Evolutionary conservation across 2,329 filamentous ascomycete genomes (phyloP).

Genomic region (Scedosporium dehoogii): DNA sequence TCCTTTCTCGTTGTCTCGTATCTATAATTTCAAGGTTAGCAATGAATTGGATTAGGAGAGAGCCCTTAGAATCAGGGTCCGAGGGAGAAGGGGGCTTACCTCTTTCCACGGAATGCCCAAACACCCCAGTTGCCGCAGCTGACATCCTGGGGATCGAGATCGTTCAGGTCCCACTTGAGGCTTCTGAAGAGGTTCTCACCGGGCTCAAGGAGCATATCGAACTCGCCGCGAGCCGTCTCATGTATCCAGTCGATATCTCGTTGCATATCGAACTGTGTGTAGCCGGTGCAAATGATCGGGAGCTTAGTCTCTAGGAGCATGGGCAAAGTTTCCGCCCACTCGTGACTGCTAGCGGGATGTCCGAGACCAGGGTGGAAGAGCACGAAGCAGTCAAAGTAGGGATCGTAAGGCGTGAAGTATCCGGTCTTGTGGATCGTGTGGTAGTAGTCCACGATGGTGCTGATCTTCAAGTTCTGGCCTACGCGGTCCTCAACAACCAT

Average conservation of each 20-base stretch:
- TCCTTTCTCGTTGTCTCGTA: slow-evolving; percentile 55
- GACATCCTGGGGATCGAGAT: slow-evolving; percentile 85
- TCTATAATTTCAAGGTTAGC: slow-evolving; percentile 28
- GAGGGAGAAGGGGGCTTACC: slow-evolving; percentile 43
- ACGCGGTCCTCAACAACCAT: slow-evolving; percentile 89
- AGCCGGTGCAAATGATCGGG: slow-evolving; percentile 88
- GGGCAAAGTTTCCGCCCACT: slow-evolving; percentile 88
- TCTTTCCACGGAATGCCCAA: slow-evolving; percentile 96
- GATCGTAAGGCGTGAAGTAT: slow-evolving; percentile 88
- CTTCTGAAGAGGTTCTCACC: slow-evolving; percentile 93
- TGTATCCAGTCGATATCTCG: slow-evolving; percentile 85
- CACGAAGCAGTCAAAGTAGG: slow-evolving; percentile 96
- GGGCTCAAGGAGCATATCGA: slow-evolving; percentile 83
- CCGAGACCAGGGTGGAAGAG: slow-evolving; percentile 95
- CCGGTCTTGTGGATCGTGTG: slow-evolving; percentile 89
- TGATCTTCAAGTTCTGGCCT: slow-evolving; percentile 86
- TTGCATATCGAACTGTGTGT: slow-evolving; percentile 91
- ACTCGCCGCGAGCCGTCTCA: slow-evolving; percentile 77
- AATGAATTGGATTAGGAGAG: not conserved
- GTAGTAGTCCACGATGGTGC: slow-evolving; percentile 96
- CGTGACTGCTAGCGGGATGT: slow-evolving; percentile 83
- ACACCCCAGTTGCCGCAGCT: slow-evolving; percentile 95
- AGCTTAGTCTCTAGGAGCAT: slow-evolving; percentile 90
- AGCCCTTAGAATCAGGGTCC: too few species aligned
- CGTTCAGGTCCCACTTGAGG: slow-evolving; percentile 92